Percentiles rank a stretch among this genome's conserved stretches.
These are phyloP conservation scores for Xylaria sp. DNA, from an alignment of 2,329 filamentous ascomycete species.

Conservation along the genomic window DNA sequence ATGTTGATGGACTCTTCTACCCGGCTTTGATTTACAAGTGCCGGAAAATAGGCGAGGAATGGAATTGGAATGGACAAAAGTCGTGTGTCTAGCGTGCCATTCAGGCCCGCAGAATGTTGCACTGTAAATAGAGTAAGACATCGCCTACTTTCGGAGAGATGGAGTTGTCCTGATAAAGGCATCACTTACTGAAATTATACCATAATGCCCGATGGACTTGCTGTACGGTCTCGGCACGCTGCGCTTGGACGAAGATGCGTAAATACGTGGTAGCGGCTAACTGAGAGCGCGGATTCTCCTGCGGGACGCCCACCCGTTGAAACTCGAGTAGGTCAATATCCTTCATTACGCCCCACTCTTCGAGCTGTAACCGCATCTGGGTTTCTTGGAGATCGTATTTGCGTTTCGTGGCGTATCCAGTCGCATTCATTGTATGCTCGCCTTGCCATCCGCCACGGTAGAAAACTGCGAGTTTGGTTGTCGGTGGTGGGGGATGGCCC, in stretches of 20 bases:
- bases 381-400: slow-evolving; percentile 62
- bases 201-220: slow-evolving; percentile 47
- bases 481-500: slow-evolving; percentile 58
- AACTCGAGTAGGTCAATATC: slow-evolving; percentile 63
- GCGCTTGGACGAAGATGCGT: slow-evolving; percentile 56
- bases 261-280: slow-evolving; percentile 56
- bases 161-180: not conserved
- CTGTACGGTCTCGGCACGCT: slow-evolving; percentile 42
- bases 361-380: slow-evolving; percentile 56
- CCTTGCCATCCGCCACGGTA: slow-evolving; percentile 60
- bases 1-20: slow-evolving; percentile 40
- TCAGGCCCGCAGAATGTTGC: slow-evolving; percentile 57
- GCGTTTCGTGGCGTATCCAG: slow-evolving; percentile 57
- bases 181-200: slow-evolving; percentile 46
- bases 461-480: slow-evolving; percentile 63
- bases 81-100: slow-evolving; percentile 55
- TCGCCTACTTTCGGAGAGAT: not conserved
- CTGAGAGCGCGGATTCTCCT: slow-evolving; percentile 53
- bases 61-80: slow-evolving; percentile 51
- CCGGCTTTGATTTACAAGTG: slow-evolving; percentile 43
- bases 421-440: slow-evolving; percentile 57
- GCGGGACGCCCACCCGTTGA: slow-evolving; percentile 55
- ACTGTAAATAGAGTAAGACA: slow-evolving; percentile 37
- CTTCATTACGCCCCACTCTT: slow-evolving; percentile 50
- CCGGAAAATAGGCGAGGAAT: slow-evolving; percentile 56